Base-by-base conservation (phyloP, 495 filamentous ascomycete species). In the Penicillium odoratum region DNA sequence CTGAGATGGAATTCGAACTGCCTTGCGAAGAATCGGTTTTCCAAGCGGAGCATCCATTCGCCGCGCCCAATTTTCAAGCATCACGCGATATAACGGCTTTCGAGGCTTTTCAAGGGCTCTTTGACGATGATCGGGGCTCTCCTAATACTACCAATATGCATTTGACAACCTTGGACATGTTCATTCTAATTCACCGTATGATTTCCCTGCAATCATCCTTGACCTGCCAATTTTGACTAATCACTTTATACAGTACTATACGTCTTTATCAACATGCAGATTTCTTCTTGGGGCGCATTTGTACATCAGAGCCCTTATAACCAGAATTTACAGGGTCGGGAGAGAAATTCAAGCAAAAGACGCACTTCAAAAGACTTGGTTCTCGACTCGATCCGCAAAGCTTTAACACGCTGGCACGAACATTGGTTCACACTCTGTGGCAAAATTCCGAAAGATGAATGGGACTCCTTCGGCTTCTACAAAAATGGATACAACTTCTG, bases 401-500 rank as follows among this genome's bases (percentile, higher is more conserved):
- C 75, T 11, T 56, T 79, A 3, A 30, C 51, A 7, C 73, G 71
- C 3, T 79, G 76, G 76, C 75, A 66, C 1, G 67, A 73, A 3
- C 58, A 75, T 15, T 79, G 76, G 76, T 10, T 67, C 11, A 57
- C 62, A 3, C 56, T 78, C 2, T 65, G 69, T 16, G 70, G 51
- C 15, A 60, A 68, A 26, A 57, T 77, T 13, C 59, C 75, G 7
- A 55, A 48, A 10, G 60, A 74, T 18, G 70, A 78, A 51, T 79
- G 76, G 76, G 68, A 68, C 5, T 67, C 69, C 0, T 73, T 79
- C 73, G 76, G 76, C 13, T 78, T 79, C 53, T 78, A 72, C 58
- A 75, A 74, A 34, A 79, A 77, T 43, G 69, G 68, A 0, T 78
- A 77, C 51, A 76, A 77, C 9, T 77, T 79, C 62, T 79, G 74